Evolutionary conservation across 1,284 basidiomycete genomes (phyloP), one percentile per base, ranked within the genome.

Genomic region (Macrocystidia cucumis): DNA sequence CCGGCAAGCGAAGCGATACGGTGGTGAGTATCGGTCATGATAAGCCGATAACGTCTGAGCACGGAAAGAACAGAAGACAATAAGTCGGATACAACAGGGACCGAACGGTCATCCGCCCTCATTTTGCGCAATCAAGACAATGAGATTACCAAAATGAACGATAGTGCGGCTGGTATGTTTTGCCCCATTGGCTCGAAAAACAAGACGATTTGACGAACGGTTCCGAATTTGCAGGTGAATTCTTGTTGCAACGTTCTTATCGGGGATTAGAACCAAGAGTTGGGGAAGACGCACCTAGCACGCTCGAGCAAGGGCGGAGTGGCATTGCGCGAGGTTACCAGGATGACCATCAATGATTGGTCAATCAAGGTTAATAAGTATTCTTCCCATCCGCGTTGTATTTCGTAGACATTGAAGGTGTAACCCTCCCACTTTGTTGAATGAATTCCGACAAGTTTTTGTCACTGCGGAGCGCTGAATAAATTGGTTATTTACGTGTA

Each of bases 261-360:
- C 76, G 73, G 37, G 96, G 95, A 0, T 64, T 98, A 8, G 93
- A 98, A 45, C 65, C 75, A 18, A 70, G 87, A 7, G 51, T 85
- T 9, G 92, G 91, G 0, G 63, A 86, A 54, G 89, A 95, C 50
- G 74, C 70, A 6, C 91, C 93, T 0, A 77, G 85, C 41, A 51
- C 79, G 30, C 60, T 98, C 36, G 90, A 97, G 59, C 82, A 95
- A 57, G 95, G 91, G 1, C 65, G 90, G 39, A 87, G 73, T 45
- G 95, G 95, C 3, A 87, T 96, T 33, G 92, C 95, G 20, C 74
- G 83, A 44, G 89, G 86, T 3, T 98, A 98, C 55, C 56, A 69
- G 18, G 74, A 79, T 39, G 74, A 74, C 41, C 64, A 55, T 42
- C 29, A 12, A 12, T n/a, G n/a, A n/a, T n/a, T n/a, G n/a, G n/a